These are phyloP conservation scores for Candida vaughaniae DNA, from an alignment of 805 yeast genomes.

Conservation along the genomic window DNA sequence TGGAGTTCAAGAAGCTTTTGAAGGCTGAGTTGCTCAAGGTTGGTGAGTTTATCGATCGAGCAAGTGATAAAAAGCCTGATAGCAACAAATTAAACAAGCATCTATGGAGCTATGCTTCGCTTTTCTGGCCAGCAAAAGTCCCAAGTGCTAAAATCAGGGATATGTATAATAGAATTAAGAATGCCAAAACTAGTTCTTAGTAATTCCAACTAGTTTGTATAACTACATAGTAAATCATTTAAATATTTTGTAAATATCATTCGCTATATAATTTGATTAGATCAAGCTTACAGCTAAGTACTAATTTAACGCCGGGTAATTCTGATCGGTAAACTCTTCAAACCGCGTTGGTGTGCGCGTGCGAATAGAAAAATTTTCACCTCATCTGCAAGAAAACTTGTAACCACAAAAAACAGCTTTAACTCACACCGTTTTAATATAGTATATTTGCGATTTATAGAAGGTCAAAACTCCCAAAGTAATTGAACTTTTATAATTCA, in stretches of 20 bases:
- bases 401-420: constrained; percentile 1
- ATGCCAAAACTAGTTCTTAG: constrained; percentile 13
- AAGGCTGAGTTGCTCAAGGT: constrained; percentile 67
- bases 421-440: constrained; percentile 1
- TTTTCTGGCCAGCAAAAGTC: constrained; percentile 88
- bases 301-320: too few species aligned
- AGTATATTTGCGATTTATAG: constrained; percentile 3
- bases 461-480: background rate
- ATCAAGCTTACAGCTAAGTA: background rate
- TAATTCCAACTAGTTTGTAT: constrained; percentile 1
- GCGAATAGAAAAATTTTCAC: constrained; percentile 8
- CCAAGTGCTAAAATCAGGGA: constrained; percentile 67
- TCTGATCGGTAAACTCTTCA: too few species aligned
- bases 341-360: constrained; percentile 1
- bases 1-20: constrained; percentile 73
- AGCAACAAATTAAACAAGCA: constrained; percentile 53
- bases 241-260: too few species aligned
- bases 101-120: constrained; percentile 80
- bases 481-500: constrained; percentile 1
- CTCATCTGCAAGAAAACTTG: constrained; percentile 6
- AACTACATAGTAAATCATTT: background rate
- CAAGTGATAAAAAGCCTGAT: constrained; percentile 17
- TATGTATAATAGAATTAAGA: constrained; percentile 66
- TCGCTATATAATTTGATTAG: background rate
- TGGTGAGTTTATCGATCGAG: constrained; percentile 60